Evolutionary conservation across 2,329 filamentous ascomycete genomes (phyloP), one percentile per base, ranked within the genome.

Genomic region (Epichloe gansuensis): DNA sequence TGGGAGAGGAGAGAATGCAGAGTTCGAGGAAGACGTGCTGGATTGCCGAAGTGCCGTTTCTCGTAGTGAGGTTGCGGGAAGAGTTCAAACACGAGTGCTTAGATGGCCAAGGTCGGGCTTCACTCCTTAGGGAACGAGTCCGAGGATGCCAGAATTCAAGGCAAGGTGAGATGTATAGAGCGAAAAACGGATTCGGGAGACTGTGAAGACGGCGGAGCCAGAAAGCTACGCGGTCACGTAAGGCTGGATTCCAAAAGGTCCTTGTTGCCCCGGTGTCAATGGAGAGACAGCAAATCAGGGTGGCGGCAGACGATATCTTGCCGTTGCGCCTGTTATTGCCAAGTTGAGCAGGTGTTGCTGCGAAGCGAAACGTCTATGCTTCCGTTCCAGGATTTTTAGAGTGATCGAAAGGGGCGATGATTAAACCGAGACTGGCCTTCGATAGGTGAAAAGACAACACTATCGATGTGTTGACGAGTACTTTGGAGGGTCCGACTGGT

Each of bases 241-340:
- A 48, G 17, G 23, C 37, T 31, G 46, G n/a, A 21, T 15, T 41
- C 31, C 17, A n/a, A 17, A 17, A 15, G 25, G 37, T 8, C 15
- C 39, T 35, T n/a, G 3, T 37, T 34, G 28, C 34, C 12, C 37
- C 12, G 17, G 46, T 13, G 9, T 34, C 17, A 9, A 34, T 37
- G 21, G 45, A 15, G 9, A 23, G 38, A 15, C 12, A 42, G 46
- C 12, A 53, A 46, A 23, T 35, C 21, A 42, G 37, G 46, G 49
- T 39, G 43, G 46, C 43, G 47, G 28, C 35, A 46, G 42, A 50
- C 35, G 37, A 50, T 46, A 46, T 50, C 25, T 35, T 50, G 47
- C 39, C 37, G 48, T 31, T 34, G 25, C 6, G 31, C 37, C 47
- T 46, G 34, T 8, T 50, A 13, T 52, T 42, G 50, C 23, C 43